A percentile compares a stretch with the other conserved stretches of the same genome.
Conservation (phyloP, 257 asterid genomes). For the Perilla frutescens region DNA sequence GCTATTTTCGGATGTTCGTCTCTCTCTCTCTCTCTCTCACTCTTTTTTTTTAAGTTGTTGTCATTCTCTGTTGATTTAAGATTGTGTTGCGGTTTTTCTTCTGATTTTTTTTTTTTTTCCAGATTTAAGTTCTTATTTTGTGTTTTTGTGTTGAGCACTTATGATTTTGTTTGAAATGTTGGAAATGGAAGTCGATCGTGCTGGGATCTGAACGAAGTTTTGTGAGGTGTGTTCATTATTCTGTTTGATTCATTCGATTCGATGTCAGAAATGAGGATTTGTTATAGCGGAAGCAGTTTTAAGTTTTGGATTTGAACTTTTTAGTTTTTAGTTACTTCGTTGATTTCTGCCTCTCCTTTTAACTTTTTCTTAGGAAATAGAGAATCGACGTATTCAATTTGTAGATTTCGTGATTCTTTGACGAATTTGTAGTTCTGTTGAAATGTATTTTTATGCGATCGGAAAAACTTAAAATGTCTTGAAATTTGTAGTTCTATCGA, state of each 20-base stretch:
- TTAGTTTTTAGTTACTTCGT: neutral
- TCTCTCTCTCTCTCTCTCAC: neutral
- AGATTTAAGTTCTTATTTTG: neutral
- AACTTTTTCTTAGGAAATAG: neutral
- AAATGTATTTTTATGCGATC: neutral
- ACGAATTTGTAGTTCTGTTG: constrained; percentile 10
- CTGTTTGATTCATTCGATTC: neutral
- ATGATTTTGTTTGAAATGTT: constrained; percentile 14
- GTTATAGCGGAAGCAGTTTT: neutral
- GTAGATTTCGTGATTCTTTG: constrained; percentile 18
- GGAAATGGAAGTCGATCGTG: constrained; percentile 25
- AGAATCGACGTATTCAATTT: neutral
- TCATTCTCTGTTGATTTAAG: neutral
- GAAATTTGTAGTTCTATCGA: no score
- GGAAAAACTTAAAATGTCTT: neutral
- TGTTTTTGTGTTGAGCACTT: neutral
- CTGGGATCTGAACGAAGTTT: constrained; percentile 27
- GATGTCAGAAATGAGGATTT: constrained; percentile 14
- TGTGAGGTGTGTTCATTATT: neutral
- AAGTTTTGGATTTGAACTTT: neutral
- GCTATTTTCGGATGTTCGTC: neutral
- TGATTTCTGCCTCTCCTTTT: neutral
- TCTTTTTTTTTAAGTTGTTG: neutral
- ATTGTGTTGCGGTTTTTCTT: constrained; percentile 9
- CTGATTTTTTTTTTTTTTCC: neutral